phyloP scores from a whole-genome alignment of 139 green algal species.

The Micractinium sp. region DNA sequence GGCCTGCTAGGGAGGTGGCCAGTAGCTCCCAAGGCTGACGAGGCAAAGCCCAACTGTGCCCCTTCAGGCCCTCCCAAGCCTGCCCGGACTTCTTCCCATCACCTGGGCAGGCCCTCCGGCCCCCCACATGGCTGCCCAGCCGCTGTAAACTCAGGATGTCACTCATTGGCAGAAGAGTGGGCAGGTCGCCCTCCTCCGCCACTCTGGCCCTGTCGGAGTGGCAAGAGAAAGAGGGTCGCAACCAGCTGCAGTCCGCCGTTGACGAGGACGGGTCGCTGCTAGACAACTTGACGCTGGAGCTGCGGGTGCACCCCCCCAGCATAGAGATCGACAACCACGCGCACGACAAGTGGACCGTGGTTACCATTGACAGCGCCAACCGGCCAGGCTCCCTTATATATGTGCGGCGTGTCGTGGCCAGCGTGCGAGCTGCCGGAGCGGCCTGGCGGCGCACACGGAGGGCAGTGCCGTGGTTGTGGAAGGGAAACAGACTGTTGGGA shows the following conservation, averaged over 20 bases:
- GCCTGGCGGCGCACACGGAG: no score
- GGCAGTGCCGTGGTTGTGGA: no score
- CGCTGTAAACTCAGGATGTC: neutral
- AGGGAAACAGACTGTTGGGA: no score
- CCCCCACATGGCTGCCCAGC: neutral
- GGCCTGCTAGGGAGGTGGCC: no score
- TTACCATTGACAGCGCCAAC: constrained; percentile 95
- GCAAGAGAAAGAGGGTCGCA: constrained; percentile 6
- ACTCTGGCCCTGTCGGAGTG: neutral
- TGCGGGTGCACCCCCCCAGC: constrained; percentile 83
- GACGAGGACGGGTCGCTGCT: constrained; percentile 68
- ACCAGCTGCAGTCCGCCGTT: constrained; percentile 43
- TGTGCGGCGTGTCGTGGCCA: constrained; percentile 43
- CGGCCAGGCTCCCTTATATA: constrained; percentile 94
- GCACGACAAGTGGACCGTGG: constrained; percentile 76
- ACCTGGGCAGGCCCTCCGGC: neutral
- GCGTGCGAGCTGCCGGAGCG: neutral
- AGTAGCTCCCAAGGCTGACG: no score
- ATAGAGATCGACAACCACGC: constrained; percentile 84
- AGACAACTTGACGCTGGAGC: constrained; percentile 85
- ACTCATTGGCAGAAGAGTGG: neutral
- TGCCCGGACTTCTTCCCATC: neutral
- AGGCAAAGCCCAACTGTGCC: neutral
- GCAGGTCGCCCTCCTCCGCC: neutral
- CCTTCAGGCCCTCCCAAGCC: neutral